phyloP scores from a whole-genome alignment of 1,284 basidiomycete species.

The Austroboletus novae-zelandiae region DNA sequence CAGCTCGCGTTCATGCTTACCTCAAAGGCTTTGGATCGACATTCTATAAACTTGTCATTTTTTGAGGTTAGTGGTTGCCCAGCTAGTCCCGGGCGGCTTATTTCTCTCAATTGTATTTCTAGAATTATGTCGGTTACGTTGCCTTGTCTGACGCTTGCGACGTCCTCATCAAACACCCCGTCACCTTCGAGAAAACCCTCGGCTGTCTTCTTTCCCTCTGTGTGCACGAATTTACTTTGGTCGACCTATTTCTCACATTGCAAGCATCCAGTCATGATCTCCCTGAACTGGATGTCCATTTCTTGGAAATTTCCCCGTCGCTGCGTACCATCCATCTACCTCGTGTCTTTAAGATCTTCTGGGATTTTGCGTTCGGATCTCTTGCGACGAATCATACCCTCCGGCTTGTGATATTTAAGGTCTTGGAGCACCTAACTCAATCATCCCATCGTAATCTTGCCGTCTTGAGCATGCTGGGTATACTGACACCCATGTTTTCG shows the following conservation, averaged over 20 bases:
- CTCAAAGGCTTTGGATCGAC: slow-evolving; percentile 59
- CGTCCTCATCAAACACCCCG: slow-evolving; percentile 45
- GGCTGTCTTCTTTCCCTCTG: slow-evolving; percentile 65
- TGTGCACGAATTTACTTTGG: slow-evolving; percentile 57
- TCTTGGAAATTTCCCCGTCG: slow-evolving; percentile 35
- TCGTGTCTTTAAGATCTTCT: slow-evolving; percentile 54
- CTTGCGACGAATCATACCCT: slow-evolving; percentile 29
- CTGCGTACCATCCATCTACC: slow-evolving; percentile 50
- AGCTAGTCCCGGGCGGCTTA: background rate
- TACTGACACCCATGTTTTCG: slow-evolving; percentile 54
- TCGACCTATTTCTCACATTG: slow-evolving; percentile 49
- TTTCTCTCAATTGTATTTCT: background rate
- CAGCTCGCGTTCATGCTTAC: slow-evolving; percentile 59
- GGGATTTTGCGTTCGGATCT: slow-evolving; percentile 41
- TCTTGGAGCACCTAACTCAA: slow-evolving; percentile 59
- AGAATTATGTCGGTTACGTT: slow-evolving; percentile 67
- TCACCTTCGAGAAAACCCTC: slow-evolving; percentile 50
- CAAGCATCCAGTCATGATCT: slow-evolving; percentile 33
- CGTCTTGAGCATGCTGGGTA: slow-evolving; percentile 54
- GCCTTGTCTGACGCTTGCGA: slow-evolving; percentile 56
- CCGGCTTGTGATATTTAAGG: slow-evolving; percentile 54
- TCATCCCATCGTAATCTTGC: slow-evolving; percentile 67
- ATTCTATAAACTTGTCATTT: slow-evolving; percentile 56
- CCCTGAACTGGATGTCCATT: slow-evolving; percentile 40
- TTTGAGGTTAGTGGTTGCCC: slow-evolving; percentile 57